phyloP scores from a whole-genome alignment of 805 yeast genomes.

The Wickerhamomyces strasburgensis region DNA sequence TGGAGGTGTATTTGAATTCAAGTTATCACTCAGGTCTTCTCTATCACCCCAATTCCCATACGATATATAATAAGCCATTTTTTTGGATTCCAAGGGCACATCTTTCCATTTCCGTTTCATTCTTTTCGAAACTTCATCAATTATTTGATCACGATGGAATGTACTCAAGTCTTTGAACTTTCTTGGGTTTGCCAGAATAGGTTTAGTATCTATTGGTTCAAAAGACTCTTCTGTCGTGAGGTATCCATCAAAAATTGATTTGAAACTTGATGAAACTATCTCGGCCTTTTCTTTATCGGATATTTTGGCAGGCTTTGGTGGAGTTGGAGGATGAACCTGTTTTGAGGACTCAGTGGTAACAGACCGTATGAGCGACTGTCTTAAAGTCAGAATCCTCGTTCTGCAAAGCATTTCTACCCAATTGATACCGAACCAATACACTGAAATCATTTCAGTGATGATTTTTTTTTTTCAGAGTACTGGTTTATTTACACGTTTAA shows the following conservation, averaged over 20 bases:
- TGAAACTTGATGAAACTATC: constrained; percentile 21
- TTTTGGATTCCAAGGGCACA: constrained; percentile 44
- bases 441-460: no score
- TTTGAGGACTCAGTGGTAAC: constrained; percentile 3
- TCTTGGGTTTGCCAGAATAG: constrained; percentile 36
- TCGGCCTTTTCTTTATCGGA: constrained; percentile 21
- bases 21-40: constrained; percentile 43
- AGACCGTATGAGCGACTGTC: constrained; percentile 1
- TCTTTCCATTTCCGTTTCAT: constrained; percentile 53
- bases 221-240: constrained; percentile 33
- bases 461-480: no score
- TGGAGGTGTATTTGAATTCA: constrained; percentile 42
- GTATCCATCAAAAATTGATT: constrained; percentile 28
- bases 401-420: no score
- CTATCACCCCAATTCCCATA: constrained; percentile 74
- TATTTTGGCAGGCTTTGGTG: constrained; percentile 9
- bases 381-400: not conserved
- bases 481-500: no score
- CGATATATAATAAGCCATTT: constrained; percentile 53
- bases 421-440: no score
- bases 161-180: constrained; percentile 28
- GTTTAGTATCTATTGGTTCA: constrained; percentile 43
- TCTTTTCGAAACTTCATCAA: constrained; percentile 44
- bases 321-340: not conserved
- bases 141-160: constrained; percentile 53